A percentile compares a stretch with the other conserved stretches of the same genome.
phyloP scores from a whole-genome alignment of 768 basidiomycete species.

The Cystofilobasidium ferigula region DNA sequence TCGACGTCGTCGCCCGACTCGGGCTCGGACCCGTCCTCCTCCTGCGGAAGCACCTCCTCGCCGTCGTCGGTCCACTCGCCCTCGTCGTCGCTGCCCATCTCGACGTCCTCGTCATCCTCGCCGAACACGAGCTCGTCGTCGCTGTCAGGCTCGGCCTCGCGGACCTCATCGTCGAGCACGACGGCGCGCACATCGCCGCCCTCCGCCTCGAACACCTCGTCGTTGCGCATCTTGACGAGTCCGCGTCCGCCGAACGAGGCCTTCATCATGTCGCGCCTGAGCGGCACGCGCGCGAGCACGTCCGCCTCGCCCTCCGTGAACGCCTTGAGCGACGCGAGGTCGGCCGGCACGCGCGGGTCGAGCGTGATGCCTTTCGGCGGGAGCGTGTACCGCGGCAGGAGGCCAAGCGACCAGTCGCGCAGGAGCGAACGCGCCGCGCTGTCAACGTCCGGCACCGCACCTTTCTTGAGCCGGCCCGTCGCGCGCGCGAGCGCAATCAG shows the following conservation, averaged over 20 bases:
- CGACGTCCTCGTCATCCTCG: slow-evolving; percentile 41
- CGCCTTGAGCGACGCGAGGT: slow-evolving; percentile 35
- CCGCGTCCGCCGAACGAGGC: slow-evolving; percentile 39
- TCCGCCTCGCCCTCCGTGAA: slow-evolving; percentile 47
- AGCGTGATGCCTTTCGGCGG: slow-evolving; percentile 40
- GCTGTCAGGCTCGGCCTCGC: neutral
- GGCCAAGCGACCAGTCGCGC: slow-evolving; percentile 71
- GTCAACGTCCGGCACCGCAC: slow-evolving; percentile 58
- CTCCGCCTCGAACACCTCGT: slow-evolving; percentile 30
- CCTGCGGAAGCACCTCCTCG: slow-evolving; percentile 36
- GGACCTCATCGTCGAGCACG: slow-evolving; percentile 37
- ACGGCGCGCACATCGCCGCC: slow-evolving; percentile 41
- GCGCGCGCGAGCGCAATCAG: slow-evolving; percentile 65
- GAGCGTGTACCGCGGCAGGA: slow-evolving; percentile 59
- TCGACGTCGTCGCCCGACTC: slow-evolving; percentile 34
- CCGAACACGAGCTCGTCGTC: slow-evolving; percentile 32
- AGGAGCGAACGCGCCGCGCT: slow-evolving; percentile 68
- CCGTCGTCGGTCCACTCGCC: slow-evolving; percentile 38
- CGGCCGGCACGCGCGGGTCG: slow-evolving; percentile 19
- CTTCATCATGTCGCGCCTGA: slow-evolving; percentile 53
- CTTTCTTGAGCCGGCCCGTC: slow-evolving; percentile 66
- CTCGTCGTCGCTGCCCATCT: slow-evolving; percentile 39
- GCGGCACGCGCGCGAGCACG: slow-evolving; percentile 45
- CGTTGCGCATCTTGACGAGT: slow-evolving; percentile 48
- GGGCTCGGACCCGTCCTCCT: slow-evolving; percentile 37